phyloP scores from a whole-genome alignment of 345 rosid genomes.

The Excoecaria cochinchinensis region DNA sequence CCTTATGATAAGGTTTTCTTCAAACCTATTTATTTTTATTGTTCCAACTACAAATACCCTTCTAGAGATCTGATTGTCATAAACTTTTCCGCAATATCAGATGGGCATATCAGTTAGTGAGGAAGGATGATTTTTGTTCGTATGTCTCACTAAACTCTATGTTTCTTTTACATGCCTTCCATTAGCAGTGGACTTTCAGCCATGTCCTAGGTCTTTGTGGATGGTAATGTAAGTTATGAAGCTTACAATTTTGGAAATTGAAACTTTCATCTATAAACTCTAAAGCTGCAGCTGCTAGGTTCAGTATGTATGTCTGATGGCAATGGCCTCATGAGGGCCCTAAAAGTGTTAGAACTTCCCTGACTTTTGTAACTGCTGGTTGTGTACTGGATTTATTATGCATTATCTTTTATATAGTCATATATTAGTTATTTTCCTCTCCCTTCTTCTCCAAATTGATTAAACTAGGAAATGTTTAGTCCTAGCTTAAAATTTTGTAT shows the following conservation, averaged over 20 bases:
- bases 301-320: not conserved
- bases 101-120: slow-evolving; percentile 1
- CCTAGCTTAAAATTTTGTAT: not conserved
- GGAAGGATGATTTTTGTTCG: not conserved
- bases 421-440: not conserved
- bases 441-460: not conserved
- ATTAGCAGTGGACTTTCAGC: not conserved
- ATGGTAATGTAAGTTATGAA: not conserved
- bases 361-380: not conserved
- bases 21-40: no score
- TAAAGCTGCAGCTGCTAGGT: not conserved
- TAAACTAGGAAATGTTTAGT: not conserved
- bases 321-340: not conserved
- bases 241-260: not conserved
- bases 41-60: no score
- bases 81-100: no score
- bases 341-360: not conserved
- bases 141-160: not conserved
- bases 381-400: not conserved
- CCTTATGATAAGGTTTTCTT: no score
- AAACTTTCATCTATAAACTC: not conserved
- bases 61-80: no score
- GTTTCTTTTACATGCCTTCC: not conserved
- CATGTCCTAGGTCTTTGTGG: not conserved
- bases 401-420: not conserved